These are phyloP conservation scores for Bondarzewia mesenterica DNA, from an alignment of 1,284 basidiomycete genomes.

Conservation along the genomic window DNA sequence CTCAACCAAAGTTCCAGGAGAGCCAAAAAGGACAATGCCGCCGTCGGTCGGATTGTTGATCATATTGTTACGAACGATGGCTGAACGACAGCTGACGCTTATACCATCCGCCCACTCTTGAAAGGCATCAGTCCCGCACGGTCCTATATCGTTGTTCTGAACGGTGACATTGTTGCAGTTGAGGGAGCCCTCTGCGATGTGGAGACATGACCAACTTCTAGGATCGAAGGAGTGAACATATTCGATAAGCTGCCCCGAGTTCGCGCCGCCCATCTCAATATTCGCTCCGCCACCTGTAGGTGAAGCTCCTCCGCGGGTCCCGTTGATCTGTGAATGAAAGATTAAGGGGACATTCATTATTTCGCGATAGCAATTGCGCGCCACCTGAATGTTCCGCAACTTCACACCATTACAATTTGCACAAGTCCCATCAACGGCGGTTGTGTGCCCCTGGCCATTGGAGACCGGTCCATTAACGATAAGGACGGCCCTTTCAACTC, in stretches of 20 bases:
- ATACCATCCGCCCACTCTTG: conserved; percentile 84
- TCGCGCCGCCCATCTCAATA: conserved; percentile 72
- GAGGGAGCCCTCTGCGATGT: conserved; percentile 57
- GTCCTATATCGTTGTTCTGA: conserved; percentile 77
- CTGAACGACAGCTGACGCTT: conserved; percentile 65
- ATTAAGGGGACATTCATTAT: neutral
- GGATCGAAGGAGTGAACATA: conserved; percentile 65
- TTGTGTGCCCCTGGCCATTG: conserved; percentile 57
- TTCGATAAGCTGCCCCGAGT: conserved; percentile 59
- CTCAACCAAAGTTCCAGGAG: conserved; percentile 67
- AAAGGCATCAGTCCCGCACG: conserved; percentile 56
- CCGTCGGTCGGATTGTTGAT: conserved; percentile 74
- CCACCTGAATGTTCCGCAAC: conserved; percentile 66
- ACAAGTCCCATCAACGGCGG: conserved; percentile 62
- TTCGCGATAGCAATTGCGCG: neutral
- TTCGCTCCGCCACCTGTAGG: conserved; percentile 59
- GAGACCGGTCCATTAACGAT: conserved; percentile 47
- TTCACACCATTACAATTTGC: conserved; percentile 46
- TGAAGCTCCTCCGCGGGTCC: conserved; percentile 43
- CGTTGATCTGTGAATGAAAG: conserved; percentile 45
- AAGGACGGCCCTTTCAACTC: conserved; percentile 41
- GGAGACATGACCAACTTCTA: conserved; percentile 69
- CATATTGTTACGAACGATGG: conserved; percentile 63
- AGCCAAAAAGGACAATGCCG: conserved; percentile 79
- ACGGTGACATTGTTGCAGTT: conserved; percentile 58